Evolutionary conservation across 768 basidiomycete species (phyloP), one percentile per base, ranked within the genome.

Genomic region (Pleurotus sapidus): DNA sequence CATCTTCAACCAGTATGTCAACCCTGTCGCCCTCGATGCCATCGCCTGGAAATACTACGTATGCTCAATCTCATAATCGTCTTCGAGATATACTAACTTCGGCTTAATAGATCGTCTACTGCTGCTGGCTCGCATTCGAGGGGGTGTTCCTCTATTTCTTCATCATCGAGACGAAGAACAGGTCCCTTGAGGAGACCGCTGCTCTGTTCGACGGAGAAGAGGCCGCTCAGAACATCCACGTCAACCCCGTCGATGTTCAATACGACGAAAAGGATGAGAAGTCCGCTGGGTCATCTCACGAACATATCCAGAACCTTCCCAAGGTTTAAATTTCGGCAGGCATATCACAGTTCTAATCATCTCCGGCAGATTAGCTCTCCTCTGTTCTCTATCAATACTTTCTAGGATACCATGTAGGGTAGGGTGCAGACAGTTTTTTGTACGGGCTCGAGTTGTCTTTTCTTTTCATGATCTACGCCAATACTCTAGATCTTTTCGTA

Each of bases 1-100:
- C 63, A 89, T 95, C 70, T 91, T 95, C 73, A 93, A 93, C 69
- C 91, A 92, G 72, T 91, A 93, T 66, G 84, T 87, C 69, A 93
- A 93, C 76, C 92, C 55, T 5, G 38, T 48, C 48, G 46, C 40
- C 17, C 54, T 18, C 48, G 73, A 77, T 4, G 57, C 66, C 38
- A 74, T 92, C 49, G 74, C 67, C 55, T 92, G 91, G 91, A 90
- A 86, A 67, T 92, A 91, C 77, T 90, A 90, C 68, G 79, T 83
- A 56, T 53, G 80, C 72, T 5, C 38, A 14, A 17, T 9, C 25
- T 15, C 47, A 45, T 55, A 49, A 3, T 37, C 7, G 18, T 24
- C 47, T 53, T 18, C 30, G 46, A 5, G 4, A 8, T 18, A 24
- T 43, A 18, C 23, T n/a, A 39, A 48, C 23, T 12, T 40, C 15